Percentiles rank a stretch among this genome's conserved stretches.
Conservation (phyloP, 805 yeast genomes). For the Limtongozyma cylindracea region DNA sequence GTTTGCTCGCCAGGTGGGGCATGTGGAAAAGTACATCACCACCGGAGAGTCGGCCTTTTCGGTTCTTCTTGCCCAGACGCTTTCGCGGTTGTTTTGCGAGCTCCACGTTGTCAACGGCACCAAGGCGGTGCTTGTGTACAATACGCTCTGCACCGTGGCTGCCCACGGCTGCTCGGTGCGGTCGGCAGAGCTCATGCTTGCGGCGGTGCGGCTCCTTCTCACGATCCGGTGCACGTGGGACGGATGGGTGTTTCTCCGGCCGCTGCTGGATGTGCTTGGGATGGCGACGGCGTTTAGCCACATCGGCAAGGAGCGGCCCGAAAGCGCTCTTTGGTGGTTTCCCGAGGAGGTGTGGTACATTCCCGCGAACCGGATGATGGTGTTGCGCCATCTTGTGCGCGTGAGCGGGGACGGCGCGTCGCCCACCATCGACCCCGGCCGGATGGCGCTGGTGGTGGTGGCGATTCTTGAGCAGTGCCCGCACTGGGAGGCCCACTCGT, state of each 20-base stretch:
- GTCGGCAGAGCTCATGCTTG: constrained; percentile 2
- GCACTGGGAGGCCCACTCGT: constrained; percentile 53
- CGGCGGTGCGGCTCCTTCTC: constrained; percentile 23
- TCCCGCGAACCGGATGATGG: no score
- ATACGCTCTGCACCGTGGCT: constrained; percentile 10
- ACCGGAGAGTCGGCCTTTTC: no score
- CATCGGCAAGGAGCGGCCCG: constrained; percentile 3
- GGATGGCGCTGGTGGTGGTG: constrained; percentile 25
- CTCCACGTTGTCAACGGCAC: constrained; percentile 8
- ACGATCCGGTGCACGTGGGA: constrained; percentile 27
- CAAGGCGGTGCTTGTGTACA: constrained; percentile 8
- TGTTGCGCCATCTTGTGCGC: constrained; percentile 12
- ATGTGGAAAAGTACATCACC: no score
- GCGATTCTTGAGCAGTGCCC: constrained; percentile 23
- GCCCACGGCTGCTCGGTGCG: constrained; percentile 2
- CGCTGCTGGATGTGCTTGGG: constrained; percentile 39
- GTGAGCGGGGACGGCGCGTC: constrained; percentile 4
- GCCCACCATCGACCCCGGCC: constrained; percentile 13
- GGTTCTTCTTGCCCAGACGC: no score
- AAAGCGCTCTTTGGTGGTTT: constrained; percentile 21
- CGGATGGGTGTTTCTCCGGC: constrained; percentile 18
- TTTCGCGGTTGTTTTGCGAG: no score
- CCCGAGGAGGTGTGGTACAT: constrained; percentile 31
- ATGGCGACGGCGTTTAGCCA: constrained; percentile 30
- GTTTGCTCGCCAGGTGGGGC: no score